Conservation (phyloP, 164 flowering plant genomes). For the Berberis thunbergii region DNA sequence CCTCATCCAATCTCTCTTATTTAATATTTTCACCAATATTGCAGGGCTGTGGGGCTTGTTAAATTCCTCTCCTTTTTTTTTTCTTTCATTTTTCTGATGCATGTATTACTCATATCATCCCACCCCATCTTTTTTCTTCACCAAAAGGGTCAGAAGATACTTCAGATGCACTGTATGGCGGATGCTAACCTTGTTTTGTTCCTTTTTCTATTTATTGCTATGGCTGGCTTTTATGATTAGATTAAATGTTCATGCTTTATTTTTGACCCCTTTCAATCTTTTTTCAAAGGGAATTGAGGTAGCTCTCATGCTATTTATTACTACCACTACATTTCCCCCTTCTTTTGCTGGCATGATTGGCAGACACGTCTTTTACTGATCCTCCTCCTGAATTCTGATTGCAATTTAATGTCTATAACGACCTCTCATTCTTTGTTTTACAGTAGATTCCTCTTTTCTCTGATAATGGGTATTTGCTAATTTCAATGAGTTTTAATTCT, state of each 20-base stretch:
- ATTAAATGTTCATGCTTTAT: conserved; percentile 15
- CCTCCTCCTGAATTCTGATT: neutral
- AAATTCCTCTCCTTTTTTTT: conserved; percentile 4
- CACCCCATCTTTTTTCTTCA: too few relatives aligned
- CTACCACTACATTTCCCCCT: conserved; percentile 17
- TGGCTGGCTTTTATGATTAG: conserved; percentile 2
- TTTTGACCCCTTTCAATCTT: conserved; percentile 13
- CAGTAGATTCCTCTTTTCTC: conserved; percentile 11
- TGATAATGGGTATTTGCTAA: conserved; percentile 4
- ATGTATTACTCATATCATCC: neutral
- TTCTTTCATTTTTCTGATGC: neutral
- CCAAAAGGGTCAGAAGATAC: conserved; percentile 7
- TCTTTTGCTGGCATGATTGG: conserved; percentile 11
- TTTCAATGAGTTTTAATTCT: conserved; percentile 18
- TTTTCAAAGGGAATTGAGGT: conserved; percentile 14
- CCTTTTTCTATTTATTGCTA: conserved; percentile 20
- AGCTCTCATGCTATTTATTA: conserved; percentile 20
- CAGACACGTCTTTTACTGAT: conserved; percentile 15
- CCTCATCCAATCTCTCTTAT: conserved; percentile 4
- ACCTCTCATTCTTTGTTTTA: conserved; percentile 24
- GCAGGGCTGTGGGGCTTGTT: conserved; percentile 6
- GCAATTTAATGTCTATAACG: conserved; percentile 36
- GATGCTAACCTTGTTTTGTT: conserved; percentile 3
- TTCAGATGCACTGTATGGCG: too few relatives aligned
- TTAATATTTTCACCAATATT: conserved; percentile 9